Conservation (phyloP, 371 early-diverging fungal genomes). For the Rhizopus sp. region DNA sequence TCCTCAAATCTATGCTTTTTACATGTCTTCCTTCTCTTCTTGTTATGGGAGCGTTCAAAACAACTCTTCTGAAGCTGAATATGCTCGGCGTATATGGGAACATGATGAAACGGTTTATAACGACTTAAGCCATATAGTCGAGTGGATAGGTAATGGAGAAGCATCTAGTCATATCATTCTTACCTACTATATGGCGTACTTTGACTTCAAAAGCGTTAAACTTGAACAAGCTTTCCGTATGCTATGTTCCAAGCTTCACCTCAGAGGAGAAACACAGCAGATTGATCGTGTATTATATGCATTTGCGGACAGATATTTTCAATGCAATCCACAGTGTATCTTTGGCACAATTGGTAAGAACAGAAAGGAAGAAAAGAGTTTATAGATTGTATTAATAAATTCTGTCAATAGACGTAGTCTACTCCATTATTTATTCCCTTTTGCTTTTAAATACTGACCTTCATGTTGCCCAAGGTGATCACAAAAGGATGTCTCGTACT, state of each 20-base stretch:
- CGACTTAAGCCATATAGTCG: conserved; percentile 34
- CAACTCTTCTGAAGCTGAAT: conserved; percentile 15
- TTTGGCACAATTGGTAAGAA: conserved; percentile 35
- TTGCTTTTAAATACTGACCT: conserved; percentile 90
- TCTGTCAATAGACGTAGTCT: conserved; percentile 58
- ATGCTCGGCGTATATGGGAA: conserved; percentile 47
- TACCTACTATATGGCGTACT: conserved; percentile 67
- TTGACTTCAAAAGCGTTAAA: conserved; percentile 65
- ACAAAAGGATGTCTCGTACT: conserved; percentile 54
- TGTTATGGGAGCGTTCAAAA: background rate
- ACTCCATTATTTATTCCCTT: conserved; percentile 81
- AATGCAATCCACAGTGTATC: conserved; percentile 65
- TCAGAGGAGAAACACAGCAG: conserved; percentile 86
- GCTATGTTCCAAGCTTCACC: conserved; percentile 67
- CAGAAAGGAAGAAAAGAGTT: background rate
- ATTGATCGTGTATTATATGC: conserved; percentile 78
- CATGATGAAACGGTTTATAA: conserved; percentile 39
- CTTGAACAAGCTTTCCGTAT: conserved; percentile 77
- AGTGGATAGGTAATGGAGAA: conserved; percentile 49
- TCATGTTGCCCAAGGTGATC: conserved; percentile 69
- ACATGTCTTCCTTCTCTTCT: conserved; percentile 10
- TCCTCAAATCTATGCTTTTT: conserved; percentile 9
- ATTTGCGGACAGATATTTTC: conserved; percentile 73
- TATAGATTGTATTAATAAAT: background rate
- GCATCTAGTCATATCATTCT: conserved; percentile 57